Evolutionary conservation across 768 basidiomycete genomes (phyloP), one percentile per base, ranked within the genome.

Genomic region (Macrocybe gigantea): DNA sequence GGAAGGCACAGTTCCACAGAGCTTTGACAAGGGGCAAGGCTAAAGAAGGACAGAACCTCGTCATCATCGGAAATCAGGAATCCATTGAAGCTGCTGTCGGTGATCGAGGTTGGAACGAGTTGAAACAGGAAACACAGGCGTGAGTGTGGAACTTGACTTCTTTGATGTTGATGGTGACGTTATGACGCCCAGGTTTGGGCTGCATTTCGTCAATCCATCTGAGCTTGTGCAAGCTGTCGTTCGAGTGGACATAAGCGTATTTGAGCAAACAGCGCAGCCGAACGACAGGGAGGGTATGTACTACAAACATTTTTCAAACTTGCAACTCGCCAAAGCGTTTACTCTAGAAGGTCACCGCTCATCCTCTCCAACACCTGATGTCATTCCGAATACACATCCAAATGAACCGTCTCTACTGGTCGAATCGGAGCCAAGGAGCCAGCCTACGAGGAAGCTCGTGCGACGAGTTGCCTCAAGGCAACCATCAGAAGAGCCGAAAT

Each of bases 151-250:
- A 22, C 33, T 48, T 43, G 40, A 30, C 8, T 37, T 13, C 35
- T 38, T 44, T 32, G 13, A 44, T 30, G 42, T 12, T 41, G 12
- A 36, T 14, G 33, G 6, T 33, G 2, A 31, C 14, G 5, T 30
- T 30, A 9, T 33, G 22, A 22, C 4, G 29, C 33, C 11, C 44
- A 75, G 74, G 36, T 70, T 67, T 47, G 61, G 56, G 2, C 51
- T 83, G 9, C 63, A 69, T 5, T 67, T 86, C 33, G 49, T 78
- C 30, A 56, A 66, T 6, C 63, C 71, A 5, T 69, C 77, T 22
- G 67, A 70, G n/a, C 48, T 90, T 12, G 52, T 83, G 6, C 69
- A 81, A 47, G 77, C 79, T 2, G 75, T 78, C 1, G 56, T 74
- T 1, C 57, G 69, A 8, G 52, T 65, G 8, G 63, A 73, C 52